These are phyloP conservation scores for Microbotryum saponariae DNA, from an alignment of 1,284 basidiomycete genomes.

Conservation along the genomic window DNA sequence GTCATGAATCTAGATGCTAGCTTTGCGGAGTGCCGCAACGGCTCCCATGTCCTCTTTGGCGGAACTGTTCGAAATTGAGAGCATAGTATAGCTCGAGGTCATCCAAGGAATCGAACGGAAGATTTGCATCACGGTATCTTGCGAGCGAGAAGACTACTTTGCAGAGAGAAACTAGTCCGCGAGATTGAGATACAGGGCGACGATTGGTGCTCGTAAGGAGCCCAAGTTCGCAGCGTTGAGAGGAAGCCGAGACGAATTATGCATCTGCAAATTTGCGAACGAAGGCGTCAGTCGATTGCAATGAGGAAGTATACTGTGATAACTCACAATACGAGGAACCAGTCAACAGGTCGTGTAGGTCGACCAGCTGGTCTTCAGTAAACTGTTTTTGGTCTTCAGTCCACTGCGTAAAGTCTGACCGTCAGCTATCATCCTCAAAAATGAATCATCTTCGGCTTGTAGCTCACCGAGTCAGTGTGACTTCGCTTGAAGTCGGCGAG, in stretches of 20 bases:
- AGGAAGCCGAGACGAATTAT: not conserved
- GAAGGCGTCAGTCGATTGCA: not conserved
- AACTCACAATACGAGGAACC: conserved; percentile 65
- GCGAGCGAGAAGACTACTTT: not conserved
- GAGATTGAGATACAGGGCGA: not conserved
- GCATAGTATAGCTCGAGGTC: too few species aligned
- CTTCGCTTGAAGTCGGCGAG: conserved; percentile 42
- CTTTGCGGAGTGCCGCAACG: too few species aligned
- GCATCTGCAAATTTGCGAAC: too few species aligned
- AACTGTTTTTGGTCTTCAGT: conserved; percentile 83
- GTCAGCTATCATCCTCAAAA: conserved; percentile 10
- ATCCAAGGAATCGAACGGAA: too few species aligned
- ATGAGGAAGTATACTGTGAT: not conserved
- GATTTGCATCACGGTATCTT: not conserved
- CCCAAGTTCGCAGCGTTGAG: not conserved
- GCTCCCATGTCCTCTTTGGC: too few species aligned
- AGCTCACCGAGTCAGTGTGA: conserved; percentile 37
- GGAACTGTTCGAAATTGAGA: too few species aligned
- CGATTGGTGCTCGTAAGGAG: not conserved
- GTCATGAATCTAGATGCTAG: too few species aligned
- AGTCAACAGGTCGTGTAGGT: conserved; percentile 77
- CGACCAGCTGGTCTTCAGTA: conserved; percentile 79
- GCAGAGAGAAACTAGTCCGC: not conserved
- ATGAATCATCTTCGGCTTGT: conserved; percentile 9
- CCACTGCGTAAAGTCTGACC: conserved; percentile 55